Percentiles rank a stretch among this genome's conserved stretches.
These are phyloP conservation scores for Angomonas ambiguus DNA, from an alignment of 208 protist species.

Conservation along the genomic window DNA sequence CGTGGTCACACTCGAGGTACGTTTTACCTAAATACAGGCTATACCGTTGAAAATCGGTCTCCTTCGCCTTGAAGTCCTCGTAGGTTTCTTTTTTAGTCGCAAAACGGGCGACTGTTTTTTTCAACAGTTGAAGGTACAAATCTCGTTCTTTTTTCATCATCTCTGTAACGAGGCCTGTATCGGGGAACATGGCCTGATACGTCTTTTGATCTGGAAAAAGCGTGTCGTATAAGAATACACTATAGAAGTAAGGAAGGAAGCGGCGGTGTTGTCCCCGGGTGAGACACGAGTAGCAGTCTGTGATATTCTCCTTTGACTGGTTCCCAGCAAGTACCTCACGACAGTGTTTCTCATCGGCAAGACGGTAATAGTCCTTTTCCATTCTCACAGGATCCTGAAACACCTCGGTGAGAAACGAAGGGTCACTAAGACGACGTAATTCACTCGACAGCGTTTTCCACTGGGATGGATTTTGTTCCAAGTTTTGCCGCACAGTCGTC, in stretches of 20 bases:
- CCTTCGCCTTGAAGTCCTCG: background rate
- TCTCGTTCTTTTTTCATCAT: slow-evolving; percentile 47
- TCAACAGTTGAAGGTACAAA: slow-evolving; percentile 20
- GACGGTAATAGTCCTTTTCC: slow-evolving; percentile 46
- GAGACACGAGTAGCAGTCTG: slow-evolving; percentile 51
- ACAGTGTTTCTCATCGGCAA: slow-evolving; percentile 38
- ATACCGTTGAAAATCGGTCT: background rate
- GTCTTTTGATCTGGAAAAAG: background rate
- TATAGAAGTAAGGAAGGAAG: slow-evolving; percentile 35
- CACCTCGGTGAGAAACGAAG: slow-evolving; percentile 17
- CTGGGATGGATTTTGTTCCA: background rate
- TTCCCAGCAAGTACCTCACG: slow-evolving; percentile 18
- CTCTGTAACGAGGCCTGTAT: slow-evolving; percentile 37
- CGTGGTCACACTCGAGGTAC: background rate
- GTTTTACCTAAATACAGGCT: background rate
- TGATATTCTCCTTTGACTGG: slow-evolving; percentile 1
- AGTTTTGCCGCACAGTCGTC: background rate
- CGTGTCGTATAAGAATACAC: slow-evolving; percentile 19
- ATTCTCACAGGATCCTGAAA: slow-evolving; percentile 33
- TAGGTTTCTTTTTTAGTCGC: background rate
- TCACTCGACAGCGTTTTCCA: background rate
- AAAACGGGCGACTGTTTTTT: background rate
- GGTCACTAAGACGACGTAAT: background rate
- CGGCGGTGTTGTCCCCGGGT: slow-evolving; percentile 60
- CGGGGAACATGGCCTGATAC: slow-evolving; percentile 23